Percentiles rank a stretch among this genome's conserved stretches.
These are phyloP conservation scores for Boletus hoseneyae DNA, from an alignment of 1,284 basidiomycete genomes.

Conservation along the genomic window DNA sequence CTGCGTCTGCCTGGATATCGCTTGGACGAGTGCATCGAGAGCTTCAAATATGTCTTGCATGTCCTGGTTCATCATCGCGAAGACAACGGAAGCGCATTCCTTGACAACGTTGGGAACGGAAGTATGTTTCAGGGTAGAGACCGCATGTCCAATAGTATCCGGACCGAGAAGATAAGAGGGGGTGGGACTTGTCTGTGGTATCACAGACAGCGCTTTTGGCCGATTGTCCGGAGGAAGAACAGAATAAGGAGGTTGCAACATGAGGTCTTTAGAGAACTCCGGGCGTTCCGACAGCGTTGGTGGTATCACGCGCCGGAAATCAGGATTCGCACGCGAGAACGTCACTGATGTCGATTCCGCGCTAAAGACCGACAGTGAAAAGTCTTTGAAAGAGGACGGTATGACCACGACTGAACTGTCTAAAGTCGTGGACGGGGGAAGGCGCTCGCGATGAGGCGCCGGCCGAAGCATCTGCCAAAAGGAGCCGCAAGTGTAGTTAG, in stretches of 20 bases:
- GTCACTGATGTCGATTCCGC: constrained; percentile 29
- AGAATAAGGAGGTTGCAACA: constrained; percentile 36
- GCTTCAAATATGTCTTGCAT: constrained; percentile 58
- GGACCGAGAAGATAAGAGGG: constrained; percentile 4
- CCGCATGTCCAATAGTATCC: constrained; percentile 19
- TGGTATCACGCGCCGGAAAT: constrained; percentile 22
- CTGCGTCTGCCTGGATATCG: constrained; percentile 42
- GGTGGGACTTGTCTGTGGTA: constrained; percentile 20
- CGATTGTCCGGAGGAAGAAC: constrained; percentile 27
- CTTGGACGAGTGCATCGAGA: constrained; percentile 54
- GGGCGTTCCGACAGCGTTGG: constrained; percentile 34
- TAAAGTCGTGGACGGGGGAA: constrained; percentile 31
- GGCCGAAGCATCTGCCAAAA: constrained; percentile 34
- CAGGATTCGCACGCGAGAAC: constrained; percentile 18
- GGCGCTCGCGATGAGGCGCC: constrained; percentile 36
- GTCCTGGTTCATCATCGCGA: constrained; percentile 45
- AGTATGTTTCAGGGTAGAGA: constrained; percentile 30
- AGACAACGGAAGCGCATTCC: constrained; percentile 45
- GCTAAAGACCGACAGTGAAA: constrained; percentile 51
- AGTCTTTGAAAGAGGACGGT: constrained; percentile 50
- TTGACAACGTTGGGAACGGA: constrained; percentile 39
- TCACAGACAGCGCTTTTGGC: constrained; percentile 31
- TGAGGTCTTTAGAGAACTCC: constrained; percentile 38
- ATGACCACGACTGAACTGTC: constrained; percentile 32
- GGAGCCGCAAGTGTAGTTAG: constrained; percentile 23